phyloP scores from a whole-genome alignment of 2,329 filamentous ascomycete species.

The Fusarium bactridioides region DNA sequence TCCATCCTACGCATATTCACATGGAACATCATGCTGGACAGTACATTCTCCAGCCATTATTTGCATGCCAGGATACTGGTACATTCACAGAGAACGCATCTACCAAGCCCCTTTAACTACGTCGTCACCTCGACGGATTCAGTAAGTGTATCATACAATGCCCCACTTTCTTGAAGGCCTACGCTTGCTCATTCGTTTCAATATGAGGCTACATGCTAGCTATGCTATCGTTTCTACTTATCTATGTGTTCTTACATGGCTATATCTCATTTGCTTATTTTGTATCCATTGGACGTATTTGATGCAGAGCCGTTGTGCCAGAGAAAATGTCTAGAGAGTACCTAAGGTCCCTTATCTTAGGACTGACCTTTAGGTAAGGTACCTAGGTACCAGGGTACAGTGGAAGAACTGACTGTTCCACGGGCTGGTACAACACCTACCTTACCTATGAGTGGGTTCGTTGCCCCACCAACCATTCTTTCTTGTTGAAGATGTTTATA shows the following conservation, averaged over 20 bases:
- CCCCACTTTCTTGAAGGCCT: conserved; percentile 49
- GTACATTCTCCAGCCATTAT: conserved; percentile 9
- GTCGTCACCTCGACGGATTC: conserved; percentile 39
- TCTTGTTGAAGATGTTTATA: not conserved
- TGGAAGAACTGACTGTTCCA: not conserved
- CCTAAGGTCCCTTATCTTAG: not conserved
- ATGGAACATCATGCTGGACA: not conserved
- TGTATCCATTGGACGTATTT: not conserved
- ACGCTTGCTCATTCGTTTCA: conserved; percentile 49
- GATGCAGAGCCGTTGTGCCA: not conserved
- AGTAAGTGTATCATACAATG: conserved; percentile 17
- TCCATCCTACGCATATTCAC: conserved; percentile 5
- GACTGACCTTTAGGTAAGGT: not conserved
- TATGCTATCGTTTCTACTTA: not conserved
- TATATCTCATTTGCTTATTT: not conserved
- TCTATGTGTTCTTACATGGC: conserved; percentile 2
- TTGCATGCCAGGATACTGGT: not conserved
- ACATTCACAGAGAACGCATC: conserved; percentile 13
- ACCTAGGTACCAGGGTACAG: not conserved
- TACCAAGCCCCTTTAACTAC: conserved; percentile 26
- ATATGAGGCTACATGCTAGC: not conserved
- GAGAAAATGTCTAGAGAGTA: not conserved
- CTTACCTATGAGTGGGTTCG: not conserved
- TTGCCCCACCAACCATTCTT: conserved; percentile 38
- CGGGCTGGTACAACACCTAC: not conserved